Conservation (phyloP, 371 early-diverging fungal species). For the Apophysomyces sp. region DNA sequence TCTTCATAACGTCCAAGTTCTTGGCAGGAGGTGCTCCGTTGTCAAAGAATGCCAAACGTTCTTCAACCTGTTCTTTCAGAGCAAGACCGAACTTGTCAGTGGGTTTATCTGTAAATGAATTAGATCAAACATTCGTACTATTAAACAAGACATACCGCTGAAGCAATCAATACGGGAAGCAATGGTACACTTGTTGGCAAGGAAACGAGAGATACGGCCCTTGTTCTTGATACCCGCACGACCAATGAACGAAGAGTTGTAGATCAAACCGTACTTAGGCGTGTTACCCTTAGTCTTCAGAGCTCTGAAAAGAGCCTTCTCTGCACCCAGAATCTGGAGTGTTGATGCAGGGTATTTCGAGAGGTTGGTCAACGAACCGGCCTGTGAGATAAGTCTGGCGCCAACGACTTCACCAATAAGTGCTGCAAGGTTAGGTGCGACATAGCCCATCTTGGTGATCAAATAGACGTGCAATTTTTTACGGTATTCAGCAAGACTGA, state of each 20-base stretch:
- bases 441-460: slow-evolving; percentile 91
- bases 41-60: slow-evolving; percentile 93
- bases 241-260: slow-evolving; percentile 95
- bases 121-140: neutral
- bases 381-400: slow-evolving; percentile 94
- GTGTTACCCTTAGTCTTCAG: slow-evolving; percentile 98
- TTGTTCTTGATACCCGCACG: slow-evolving; percentile 96
- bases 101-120: slow-evolving; percentile 52
- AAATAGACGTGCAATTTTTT: slow-evolving; percentile 90
- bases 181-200: slow-evolving; percentile 98
- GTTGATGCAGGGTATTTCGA: slow-evolving; percentile 98
- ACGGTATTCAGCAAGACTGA: slow-evolving; percentile 91
- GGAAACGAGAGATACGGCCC: slow-evolving; percentile 96
- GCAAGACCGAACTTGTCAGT: slow-evolving; percentile 94
- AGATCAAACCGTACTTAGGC: slow-evolving; percentile 99
- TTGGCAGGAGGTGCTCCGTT: slow-evolving; percentile 84
- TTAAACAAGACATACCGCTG: slow-evolving; percentile 35
- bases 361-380: slow-evolving; percentile 96
- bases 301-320: slow-evolving; percentile 98
- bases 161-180: slow-evolving; percentile 98
- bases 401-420: slow-evolving; percentile 97
- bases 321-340: slow-evolving; percentile 99
- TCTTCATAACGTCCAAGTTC: slow-evolving; percentile 94
- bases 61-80: slow-evolving; percentile 95
- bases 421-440: slow-evolving; percentile 98